These are phyloP conservation scores for Leccinum boreale DNA, from an alignment of 768 basidiomycete species.

Conservation along the genomic window DNA sequence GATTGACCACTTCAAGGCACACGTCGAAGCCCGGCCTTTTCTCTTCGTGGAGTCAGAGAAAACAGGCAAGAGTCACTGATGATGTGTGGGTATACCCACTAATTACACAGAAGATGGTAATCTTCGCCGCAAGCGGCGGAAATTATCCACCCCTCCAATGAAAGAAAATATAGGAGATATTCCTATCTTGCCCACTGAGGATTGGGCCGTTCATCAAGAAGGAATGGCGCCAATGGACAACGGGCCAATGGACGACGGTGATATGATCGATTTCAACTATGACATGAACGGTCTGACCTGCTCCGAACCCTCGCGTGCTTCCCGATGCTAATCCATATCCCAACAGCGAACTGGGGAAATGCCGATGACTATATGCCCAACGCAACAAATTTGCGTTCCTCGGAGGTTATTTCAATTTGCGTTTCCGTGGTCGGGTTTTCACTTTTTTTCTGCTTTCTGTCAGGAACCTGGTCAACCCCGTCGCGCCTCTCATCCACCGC, in stretches of 20 bases:
- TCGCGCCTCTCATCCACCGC: conserved; percentile 56
- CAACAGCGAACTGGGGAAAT: conserved; percentile 23
- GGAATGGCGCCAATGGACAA: conserved; percentile 2
- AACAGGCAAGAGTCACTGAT: conserved; percentile 10
- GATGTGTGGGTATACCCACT: background rate
- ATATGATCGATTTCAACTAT: conserved; percentile 23
- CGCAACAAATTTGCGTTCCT: conserved; percentile 43
- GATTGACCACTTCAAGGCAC: conserved; percentile 67
- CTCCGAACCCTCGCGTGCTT: background rate
- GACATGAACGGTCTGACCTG: conserved; percentile 21
- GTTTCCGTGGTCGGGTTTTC: conserved; percentile 3
- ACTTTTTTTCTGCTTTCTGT: conserved; percentile 11
- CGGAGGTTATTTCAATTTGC: conserved; percentile 49
- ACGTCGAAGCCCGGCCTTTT: conserved; percentile 58
- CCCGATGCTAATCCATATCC: conserved; percentile 9
- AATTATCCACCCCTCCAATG: conserved; percentile 21
- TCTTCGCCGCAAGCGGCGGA: conserved; percentile 49
- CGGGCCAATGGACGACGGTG: conserved; percentile 9
- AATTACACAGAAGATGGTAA: conserved; percentile 32
- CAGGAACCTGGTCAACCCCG: conserved; percentile 89
- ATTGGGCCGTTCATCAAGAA: conserved; percentile 16
- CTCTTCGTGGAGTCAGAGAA: conserved; percentile 6
- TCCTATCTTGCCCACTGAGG: background rate
- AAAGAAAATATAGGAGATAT: background rate
- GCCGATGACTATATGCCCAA: conserved; percentile 14